Evolutionary conservation across 1,284 basidiomycete genomes (phyloP), one percentile per base, ranked within the genome.

Genomic region (Melampsora americana): DNA sequence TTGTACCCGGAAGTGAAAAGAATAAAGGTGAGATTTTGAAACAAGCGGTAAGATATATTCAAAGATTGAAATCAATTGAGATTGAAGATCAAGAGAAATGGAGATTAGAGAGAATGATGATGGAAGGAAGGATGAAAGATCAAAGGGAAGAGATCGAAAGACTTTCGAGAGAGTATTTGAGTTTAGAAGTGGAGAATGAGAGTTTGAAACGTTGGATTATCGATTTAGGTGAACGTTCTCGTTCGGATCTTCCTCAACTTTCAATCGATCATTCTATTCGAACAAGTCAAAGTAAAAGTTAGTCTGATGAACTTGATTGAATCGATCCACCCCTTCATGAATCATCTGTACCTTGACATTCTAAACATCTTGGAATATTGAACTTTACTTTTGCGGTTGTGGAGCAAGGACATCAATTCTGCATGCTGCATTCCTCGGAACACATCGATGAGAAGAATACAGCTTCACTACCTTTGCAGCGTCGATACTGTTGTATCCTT

Each of bases 1-100:
- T 95, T 80, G 90, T 96, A 1, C 94, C 94, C 7, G 90, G 89
- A 78, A 90, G 90, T 61, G 91, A 91, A 66, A 92, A 93, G 83
- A 93, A 94, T 81, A 95, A 95, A 81, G 91, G 92, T 42, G 91
- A 91, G 9, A 91, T 94, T 79, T 88, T 95, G 46, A 86, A 88
- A 5, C 90, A 90, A 30, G 91, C 92, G 3, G 92, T 82, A n/a
- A 42, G 39, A 42, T 42, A 42, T 11, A 1, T 42, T 81, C 90
- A 92, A 81, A 89, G 39, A 42, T 11, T 42, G 39, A 42, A 5
- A 42, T 5, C 39, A 42, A n/a, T n/a, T n/a, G 39, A 42, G 5
- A 42, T 42, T 5, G 39, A 42, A 42, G n/a, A n/a, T n/a, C n/a
- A n/a, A 42, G 39, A 42, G 39, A 42, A 42, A 42, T n/a, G n/a